Base-by-base conservation (phyloP, 768 basidiomycete genomes). In the Amyloporia xantha region DNA sequence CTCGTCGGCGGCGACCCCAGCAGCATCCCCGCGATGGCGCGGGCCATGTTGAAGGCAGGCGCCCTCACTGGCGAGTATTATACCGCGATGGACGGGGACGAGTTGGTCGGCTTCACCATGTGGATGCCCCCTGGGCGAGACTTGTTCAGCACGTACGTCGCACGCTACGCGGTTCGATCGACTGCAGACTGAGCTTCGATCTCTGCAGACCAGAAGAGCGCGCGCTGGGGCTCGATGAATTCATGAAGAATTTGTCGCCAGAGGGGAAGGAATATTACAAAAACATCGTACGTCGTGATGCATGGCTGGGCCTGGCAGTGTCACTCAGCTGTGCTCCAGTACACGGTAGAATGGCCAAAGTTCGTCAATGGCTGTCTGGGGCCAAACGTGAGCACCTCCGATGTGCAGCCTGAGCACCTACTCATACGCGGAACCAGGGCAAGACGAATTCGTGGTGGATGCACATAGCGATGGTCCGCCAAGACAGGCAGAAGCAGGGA, bases 1-100 rank as follows among this genome's bases (percentile, higher is more conserved):
- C 51, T 58, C 3, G 25, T 30, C n/a, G 58, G 58, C 13, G 58
- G 58, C 26, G 54, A 59, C n/a, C n/a, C 41, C 12, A n/a, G 41
- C 7, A 24, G 50, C 38, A 21, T 57, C 2, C 20, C 11, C 12
- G 30, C 33, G 5, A 21, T 59, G 40, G 51, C 33, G 10, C 48
- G 55, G 4, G 50, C 54, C 5, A 57, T 59, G 55, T 23, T 59
- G 24, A 51, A 44, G 13, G 58, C 58, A 2, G 50, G 53, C 2
- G 24, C 47, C n/a, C 42, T 47, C 26, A 48, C 49, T 20, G 58
- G 58, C 6, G 51, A 57, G 41, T 56, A 50, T 41, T 55, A 49
- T 42, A 44, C 52, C 24, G 57, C 57, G 3, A 41, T 38, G 11
- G 49, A 57, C 26, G 56, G 44, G 38, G 53, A 51, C 25, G 43